These are phyloP conservation scores for Sugiyamaella xylanicola DNA, from an alignment of 1,139 yeast species.

Conservation along the genomic window DNA sequence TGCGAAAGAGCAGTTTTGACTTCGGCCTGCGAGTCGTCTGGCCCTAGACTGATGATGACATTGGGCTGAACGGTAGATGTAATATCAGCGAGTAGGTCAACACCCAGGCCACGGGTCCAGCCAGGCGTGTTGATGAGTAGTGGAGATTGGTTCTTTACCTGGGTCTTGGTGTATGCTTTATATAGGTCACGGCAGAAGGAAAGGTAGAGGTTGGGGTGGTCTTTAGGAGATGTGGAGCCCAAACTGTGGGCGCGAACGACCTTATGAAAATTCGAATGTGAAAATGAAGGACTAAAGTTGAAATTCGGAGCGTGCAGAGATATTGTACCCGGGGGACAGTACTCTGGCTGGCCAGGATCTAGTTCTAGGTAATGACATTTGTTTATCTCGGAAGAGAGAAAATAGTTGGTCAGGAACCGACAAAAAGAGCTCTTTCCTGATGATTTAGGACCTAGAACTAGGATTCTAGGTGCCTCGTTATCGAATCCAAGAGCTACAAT, in stretches of 20 bases:
- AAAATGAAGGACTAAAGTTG: slow-evolving; percentile 41
- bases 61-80: slow-evolving; percentile 56
- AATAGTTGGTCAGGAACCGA: slow-evolving; percentile 55
- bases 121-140: slow-evolving; percentile 85
- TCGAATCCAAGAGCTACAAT: slow-evolving; percentile 20
- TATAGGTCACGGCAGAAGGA: slow-evolving; percentile 51
- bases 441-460: slow-evolving; percentile 67
- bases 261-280: slow-evolving; percentile 38
- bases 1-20: slow-evolving; percentile 9
- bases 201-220: slow-evolving; percentile 62
- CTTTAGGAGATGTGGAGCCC: slow-evolving; percentile 76
- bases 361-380: slow-evolving; percentile 61
- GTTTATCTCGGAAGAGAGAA: slow-evolving; percentile 31
- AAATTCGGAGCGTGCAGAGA: slow-evolving; percentile 44
- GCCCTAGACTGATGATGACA: slow-evolving; percentile 54
- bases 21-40: slow-evolving; percentile 33
- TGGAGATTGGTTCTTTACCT: slow-evolving; percentile 38
- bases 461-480: slow-evolving; percentile 34
- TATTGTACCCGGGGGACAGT: slow-evolving; percentile 69
- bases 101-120: slow-evolving; percentile 90
- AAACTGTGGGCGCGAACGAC: slow-evolving; percentile 51
- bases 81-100: slow-evolving; percentile 59
- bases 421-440: slow-evolving; percentile 83
- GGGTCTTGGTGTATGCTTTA: slow-evolving; percentile 36
- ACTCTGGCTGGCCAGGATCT: slow-evolving; percentile 93